Conservation (phyloP, 2,329 filamentous ascomycete genomes). For the Ramularia collo-cygni region DNA sequence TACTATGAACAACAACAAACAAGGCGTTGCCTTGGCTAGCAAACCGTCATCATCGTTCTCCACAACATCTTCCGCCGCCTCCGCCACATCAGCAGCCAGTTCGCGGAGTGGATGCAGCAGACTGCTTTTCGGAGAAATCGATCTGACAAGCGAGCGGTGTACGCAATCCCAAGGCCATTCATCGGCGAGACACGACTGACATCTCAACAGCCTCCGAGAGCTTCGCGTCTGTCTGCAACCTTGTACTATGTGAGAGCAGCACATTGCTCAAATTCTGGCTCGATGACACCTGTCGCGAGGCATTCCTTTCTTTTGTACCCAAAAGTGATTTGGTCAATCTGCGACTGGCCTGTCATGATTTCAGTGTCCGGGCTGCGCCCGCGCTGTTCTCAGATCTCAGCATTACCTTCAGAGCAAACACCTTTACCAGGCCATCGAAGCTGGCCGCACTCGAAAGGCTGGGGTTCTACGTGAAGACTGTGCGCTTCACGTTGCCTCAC, state of each 20-base stretch:
- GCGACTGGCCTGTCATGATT: constrained; percentile 62
- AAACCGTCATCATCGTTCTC: constrained; percentile 31
- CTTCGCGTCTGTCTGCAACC: constrained; percentile 43
- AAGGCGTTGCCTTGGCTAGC: constrained; percentile 25
- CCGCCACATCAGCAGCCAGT: constrained; percentile 29
- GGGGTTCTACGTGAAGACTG: constrained; percentile 68
- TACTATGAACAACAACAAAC: constrained; percentile 23
- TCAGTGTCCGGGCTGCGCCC: constrained; percentile 62
- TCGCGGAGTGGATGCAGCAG: constrained; percentile 32
- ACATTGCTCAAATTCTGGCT: constrained; percentile 46
- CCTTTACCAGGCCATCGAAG: constrained; percentile 67
- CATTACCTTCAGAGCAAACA: constrained; percentile 64
- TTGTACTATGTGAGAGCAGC: constrained; percentile 43
- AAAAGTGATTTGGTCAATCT: constrained; percentile 42
- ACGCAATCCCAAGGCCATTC: constrained; percentile 12
- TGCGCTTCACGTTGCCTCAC: constrained; percentile 73
- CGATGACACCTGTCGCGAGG: constrained; percentile 41
- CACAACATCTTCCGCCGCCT: constrained; percentile 25
- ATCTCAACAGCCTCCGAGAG: constrained; percentile 35
- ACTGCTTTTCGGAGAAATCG: constrained; percentile 45
- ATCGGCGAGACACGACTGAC: constrained; percentile 12
- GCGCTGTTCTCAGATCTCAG: constrained; percentile 62
- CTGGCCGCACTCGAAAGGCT: constrained; percentile 70
- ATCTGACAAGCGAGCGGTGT: constrained; percentile 36
- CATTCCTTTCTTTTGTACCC: constrained; percentile 37